These are phyloP conservation scores for Leccinum barrowsii DNA, from an alignment of 768 basidiomycete species.

Conservation along the genomic window DNA sequence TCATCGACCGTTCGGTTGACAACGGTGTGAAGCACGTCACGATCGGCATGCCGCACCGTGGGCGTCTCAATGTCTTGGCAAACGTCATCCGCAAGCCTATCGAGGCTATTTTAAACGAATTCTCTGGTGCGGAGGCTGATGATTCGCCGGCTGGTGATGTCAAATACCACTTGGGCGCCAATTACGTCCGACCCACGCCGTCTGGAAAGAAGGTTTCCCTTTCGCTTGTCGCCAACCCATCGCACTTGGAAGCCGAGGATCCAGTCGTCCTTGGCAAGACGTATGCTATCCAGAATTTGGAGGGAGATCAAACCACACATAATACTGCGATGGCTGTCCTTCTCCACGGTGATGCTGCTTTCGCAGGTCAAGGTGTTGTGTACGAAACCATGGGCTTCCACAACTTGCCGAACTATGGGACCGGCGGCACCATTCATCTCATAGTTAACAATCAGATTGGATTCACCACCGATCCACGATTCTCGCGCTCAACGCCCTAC, in stretches of 20 bases:
- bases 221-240: slow-evolving; percentile 97
- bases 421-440: slow-evolving; percentile 96
- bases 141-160: slow-evolving; percentile 93
- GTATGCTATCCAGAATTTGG: slow-evolving; percentile 93
- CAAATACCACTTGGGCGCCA: slow-evolving; percentile 98
- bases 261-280: slow-evolving; percentile 99
- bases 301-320: slow-evolving; percentile 77
- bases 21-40: slow-evolving; percentile 94
- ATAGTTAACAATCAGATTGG: slow-evolving; percentile 99
- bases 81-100: slow-evolving; percentile 99
- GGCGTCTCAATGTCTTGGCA: slow-evolving; percentile 94
- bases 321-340: slow-evolving; percentile 91
- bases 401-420: slow-evolving; percentile 92
- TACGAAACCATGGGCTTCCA: slow-evolving; percentile 99
- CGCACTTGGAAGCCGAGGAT: slow-evolving; percentile 95
- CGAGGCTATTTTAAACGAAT: slow-evolving; percentile 97
- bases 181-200: slow-evolving; percentile 97
- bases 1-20: slow-evolving; percentile 98
- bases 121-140: slow-evolving; percentile 70
- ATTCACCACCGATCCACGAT: slow-evolving; percentile 98
- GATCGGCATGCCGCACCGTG: slow-evolving; percentile 99
- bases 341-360: slow-evolving; percentile 97
- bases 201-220: slow-evolving; percentile 97
- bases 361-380: slow-evolving; percentile 96
- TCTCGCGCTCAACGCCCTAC: slow-evolving; percentile 96